Evolutionary conservation across 2,329 filamentous ascomycete species (phyloP), one percentile per base, ranked within the genome.

Genomic region (Amauroascus niger): DNA sequence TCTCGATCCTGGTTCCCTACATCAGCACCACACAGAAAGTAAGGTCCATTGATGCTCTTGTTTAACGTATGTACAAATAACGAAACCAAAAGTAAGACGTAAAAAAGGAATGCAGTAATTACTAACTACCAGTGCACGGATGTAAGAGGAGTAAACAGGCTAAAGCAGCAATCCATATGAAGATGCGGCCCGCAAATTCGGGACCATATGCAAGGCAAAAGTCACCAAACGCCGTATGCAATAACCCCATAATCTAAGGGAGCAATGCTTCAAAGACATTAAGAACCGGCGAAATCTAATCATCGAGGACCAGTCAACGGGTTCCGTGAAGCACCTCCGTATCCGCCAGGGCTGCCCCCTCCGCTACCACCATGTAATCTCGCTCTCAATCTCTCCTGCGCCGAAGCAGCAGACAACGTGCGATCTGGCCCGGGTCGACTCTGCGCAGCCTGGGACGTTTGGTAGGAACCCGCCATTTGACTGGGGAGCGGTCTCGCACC

Each of bases 341-440:
- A 55, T 33, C 50, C 45, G 9, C 52, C 47, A 3, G 37, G 58
- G 37, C 60, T 35, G 8, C 59, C 41, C 7, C 45, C 53, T 7
- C 81, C 80, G 59, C 81, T 84, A 46, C 80, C 78, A n/a, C 81
- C 82, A 77, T 88, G 88, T 44, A 95, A 72, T 57, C 87, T 76
- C 63, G 89, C 87, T 65, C 88, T 87, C 61, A 96, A 74, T 61
- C 87, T 77, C 62, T 95, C 87, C 71, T 94, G 87, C 49, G 88
- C 88, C 18, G 83, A 81, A 32, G 76, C 76, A 2, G 70, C 74
- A 63, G 69, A 48, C 65, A 69, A 41, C 62, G 63, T 59, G 65
- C 67, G 57, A 74, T 67, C 63, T 68, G 65, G 57, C 69, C 76
- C 72, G 37, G 64, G 64, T 48, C 70, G 61, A 51, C 8, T 51